phyloP scores from a whole-genome alignment of 1,284 basidiomycete genomes.

The Ganoderma meredithae region DNA sequence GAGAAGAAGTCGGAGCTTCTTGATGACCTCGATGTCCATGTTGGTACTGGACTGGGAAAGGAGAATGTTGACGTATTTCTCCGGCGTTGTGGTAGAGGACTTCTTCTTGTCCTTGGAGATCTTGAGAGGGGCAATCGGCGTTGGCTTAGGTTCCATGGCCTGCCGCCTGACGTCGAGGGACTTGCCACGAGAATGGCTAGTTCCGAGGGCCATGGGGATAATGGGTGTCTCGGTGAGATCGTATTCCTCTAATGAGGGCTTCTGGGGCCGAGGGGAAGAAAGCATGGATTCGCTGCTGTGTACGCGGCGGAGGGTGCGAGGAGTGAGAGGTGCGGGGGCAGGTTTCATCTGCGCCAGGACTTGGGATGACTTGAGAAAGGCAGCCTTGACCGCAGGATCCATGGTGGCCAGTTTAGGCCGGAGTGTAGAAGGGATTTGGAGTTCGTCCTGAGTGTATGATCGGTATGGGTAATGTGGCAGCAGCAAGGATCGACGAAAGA shows the following conservation, averaged over 20 bases:
- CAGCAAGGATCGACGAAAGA: constrained; percentile 22
- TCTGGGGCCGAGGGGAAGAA: constrained; percentile 49
- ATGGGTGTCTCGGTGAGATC: constrained; percentile 39
- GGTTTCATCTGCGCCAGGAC: constrained; percentile 60
- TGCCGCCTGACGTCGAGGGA: constrained; percentile 36
- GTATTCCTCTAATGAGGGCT: constrained; percentile 35
- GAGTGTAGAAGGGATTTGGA: constrained; percentile 82
- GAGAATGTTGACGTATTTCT: constrained; percentile 69
- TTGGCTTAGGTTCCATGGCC: constrained; percentile 41
- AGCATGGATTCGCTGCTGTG: constrained; percentile 72
- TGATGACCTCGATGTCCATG: constrained; percentile 77
- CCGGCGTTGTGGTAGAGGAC: constrained; percentile 50
- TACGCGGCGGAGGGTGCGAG: constrained; percentile 60
- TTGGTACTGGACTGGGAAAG: constrained; percentile 69
- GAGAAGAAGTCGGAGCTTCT: constrained; percentile 81
- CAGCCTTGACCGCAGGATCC: constrained; percentile 84
- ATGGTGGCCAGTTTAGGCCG: constrained; percentile 80
- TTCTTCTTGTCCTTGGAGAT: constrained; percentile 54
- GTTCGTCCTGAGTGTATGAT: constrained; percentile 66
- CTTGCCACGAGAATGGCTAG: constrained; percentile 33
- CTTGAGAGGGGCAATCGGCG: constrained; percentile 32
- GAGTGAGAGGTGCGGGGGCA: constrained; percentile 39
- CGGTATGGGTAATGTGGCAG: constrained; percentile 14
- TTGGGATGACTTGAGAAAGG: constrained; percentile 89
- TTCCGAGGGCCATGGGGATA: constrained; percentile 18